A percentile compares a stretch with the other conserved stretches of the same genome.
Conservation (phyloP, 768 basidiomycete species). For the Rhodotorula taiwanensis region DNA sequence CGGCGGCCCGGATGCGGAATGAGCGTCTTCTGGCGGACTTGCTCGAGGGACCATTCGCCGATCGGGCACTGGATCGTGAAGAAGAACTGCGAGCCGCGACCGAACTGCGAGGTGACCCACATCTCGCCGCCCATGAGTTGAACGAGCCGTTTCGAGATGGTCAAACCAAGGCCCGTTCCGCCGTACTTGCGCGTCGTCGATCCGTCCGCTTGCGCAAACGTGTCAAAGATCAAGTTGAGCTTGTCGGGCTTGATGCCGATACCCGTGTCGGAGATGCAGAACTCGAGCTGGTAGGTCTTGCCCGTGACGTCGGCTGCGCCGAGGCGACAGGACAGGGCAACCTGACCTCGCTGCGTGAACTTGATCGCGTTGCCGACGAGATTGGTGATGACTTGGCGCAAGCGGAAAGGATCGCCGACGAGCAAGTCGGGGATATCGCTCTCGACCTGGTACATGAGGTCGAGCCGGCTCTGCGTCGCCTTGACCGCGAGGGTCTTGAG, state of each 20-base stretch:
- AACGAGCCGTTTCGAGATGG: conserved; percentile 89
- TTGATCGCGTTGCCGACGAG: conserved; percentile 94
- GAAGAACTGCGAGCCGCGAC: conserved; percentile 89
- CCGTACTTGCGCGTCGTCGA: conserved; percentile 94
- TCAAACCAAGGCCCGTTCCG: conserved; percentile 90
- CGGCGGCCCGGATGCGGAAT: conserved; percentile 73
- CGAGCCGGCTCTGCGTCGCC: conserved; percentile 90
- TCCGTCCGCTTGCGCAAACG: conserved; percentile 97
- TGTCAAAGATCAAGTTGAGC: conserved; percentile 95
- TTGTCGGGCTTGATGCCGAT: conserved; percentile 99
- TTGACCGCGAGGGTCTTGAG: conserved; percentile 96
- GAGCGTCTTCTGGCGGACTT: conserved; percentile 65
- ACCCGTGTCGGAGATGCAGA: conserved; percentile 95
- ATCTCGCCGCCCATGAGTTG: conserved; percentile 96
- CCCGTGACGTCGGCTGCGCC: conserved; percentile 54
- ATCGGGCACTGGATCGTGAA: conserved; percentile 86
- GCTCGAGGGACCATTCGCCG: conserved; percentile 65
- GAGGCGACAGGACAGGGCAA: conserved; percentile 77
- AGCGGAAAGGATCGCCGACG: conserved; percentile 88
- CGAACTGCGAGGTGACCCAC: conserved; percentile 95
- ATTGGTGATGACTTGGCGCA: conserved; percentile 76
- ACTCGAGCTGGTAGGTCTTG: conserved; percentile 77
- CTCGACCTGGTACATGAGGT: conserved; percentile 92
- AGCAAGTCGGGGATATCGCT: conserved; percentile 93
- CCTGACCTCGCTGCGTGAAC: conserved; percentile 71